Conservation (phyloP, 2,329 filamentous ascomycete species). For the Hypocrella siamensis region DNA sequence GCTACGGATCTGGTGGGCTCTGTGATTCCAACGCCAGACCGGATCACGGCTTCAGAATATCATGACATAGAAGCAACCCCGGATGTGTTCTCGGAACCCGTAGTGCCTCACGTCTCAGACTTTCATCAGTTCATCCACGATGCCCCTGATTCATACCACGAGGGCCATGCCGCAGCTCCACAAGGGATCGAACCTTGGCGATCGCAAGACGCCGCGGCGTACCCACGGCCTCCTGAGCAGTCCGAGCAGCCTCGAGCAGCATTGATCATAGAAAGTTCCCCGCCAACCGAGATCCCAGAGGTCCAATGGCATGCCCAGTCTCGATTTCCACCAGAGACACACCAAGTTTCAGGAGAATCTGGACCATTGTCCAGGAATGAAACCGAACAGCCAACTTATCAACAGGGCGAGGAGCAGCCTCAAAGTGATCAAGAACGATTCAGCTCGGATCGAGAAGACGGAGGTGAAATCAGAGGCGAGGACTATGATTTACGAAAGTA, state of each 20-base stretch:
- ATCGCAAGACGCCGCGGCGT: neutral
- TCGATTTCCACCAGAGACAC: neutral
- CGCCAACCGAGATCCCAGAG: neutral
- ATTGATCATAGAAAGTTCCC: conserved; percentile 1
- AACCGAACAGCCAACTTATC: too few relatives aligned
- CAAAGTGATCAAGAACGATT: too few relatives aligned
- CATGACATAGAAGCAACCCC: neutral
- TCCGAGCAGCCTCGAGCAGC: neutral
- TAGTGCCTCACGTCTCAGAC: conserved; percentile 6
- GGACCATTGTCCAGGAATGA: neutral
- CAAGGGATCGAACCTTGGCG: neutral
- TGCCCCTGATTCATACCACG: neutral
- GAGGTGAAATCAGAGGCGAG: conserved; percentile 14
- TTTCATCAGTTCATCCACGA: conserved; percentile 4
- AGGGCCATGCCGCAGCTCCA: neutral
- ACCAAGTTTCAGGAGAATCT: neutral
- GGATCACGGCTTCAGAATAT: neutral
- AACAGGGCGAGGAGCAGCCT: too few relatives aligned
- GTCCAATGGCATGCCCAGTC: neutral
- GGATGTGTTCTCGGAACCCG: neutral
- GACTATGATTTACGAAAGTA: conserved; percentile 19
- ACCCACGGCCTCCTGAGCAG: neutral
- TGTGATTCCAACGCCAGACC: neutral
- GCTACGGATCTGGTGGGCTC: neutral
- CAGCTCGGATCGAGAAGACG: conserved; percentile 7